These are phyloP conservation scores for Cronartium ribicola DNA, from an alignment of 1,284 basidiomycete species.

Conservation along the genomic window DNA sequence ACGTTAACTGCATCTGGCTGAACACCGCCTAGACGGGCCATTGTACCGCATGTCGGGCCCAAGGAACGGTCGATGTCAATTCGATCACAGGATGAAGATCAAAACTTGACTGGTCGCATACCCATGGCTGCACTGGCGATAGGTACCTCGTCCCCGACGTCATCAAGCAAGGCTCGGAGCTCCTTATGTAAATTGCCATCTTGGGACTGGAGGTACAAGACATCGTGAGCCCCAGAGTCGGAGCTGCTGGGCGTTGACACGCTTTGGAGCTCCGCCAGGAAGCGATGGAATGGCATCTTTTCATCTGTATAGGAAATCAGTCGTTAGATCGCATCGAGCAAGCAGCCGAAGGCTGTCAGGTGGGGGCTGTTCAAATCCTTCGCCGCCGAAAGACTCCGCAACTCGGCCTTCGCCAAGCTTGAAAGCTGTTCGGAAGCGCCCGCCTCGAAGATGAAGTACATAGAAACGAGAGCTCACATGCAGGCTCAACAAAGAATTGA, in stretches of 20 bases:
- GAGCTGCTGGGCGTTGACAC: conserved; percentile 39
- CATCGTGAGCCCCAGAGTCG: conserved; percentile 50
- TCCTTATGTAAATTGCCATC: conserved; percentile 78
- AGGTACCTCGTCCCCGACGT: conserved; percentile 64
- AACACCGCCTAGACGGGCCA: background rate
- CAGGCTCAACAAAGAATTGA: conserved; percentile 73
- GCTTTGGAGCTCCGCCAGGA: conserved; percentile 57
- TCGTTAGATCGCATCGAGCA: background rate
- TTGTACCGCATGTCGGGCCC: background rate
- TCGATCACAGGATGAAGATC: background rate
- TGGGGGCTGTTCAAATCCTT: background rate
- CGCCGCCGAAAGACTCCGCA: background rate
- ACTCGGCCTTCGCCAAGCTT: background rate
- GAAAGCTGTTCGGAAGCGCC: background rate
- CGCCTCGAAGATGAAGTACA: background rate
- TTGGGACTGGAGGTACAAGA: conserved; percentile 78
- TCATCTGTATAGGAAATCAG: conserved; percentile 54
- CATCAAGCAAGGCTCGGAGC: conserved; percentile 60
- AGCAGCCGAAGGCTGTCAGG: background rate
- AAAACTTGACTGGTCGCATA: conserved; percentile 51
- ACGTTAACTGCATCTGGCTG: conserved; percentile 82
- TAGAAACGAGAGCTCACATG: background rate
- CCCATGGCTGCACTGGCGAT: conserved; percentile 76
- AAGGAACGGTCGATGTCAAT: background rate
- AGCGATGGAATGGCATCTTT: conserved; percentile 62